These are phyloP conservation scores for Xylaria sp. DNA, from an alignment of 495 filamentous ascomycete species.

Conservation along the genomic window DNA sequence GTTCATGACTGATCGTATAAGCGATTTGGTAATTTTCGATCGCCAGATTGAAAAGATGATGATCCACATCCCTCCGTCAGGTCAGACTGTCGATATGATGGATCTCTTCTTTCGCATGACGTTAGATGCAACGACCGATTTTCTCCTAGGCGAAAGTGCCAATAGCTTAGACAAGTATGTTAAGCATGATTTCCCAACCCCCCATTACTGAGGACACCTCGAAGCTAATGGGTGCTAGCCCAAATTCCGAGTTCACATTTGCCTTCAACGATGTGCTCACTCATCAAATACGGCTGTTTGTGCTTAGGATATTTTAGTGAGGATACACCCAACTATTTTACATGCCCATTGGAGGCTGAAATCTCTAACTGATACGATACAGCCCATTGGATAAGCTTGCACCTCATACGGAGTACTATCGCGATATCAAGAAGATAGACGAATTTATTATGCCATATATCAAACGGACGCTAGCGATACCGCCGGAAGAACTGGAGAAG, in stretches of 20 bases:
- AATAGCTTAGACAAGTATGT: conserved; percentile 57
- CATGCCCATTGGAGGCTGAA: background rate
- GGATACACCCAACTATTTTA: background rate
- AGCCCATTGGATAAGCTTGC: conserved; percentile 53
- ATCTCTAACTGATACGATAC: background rate
- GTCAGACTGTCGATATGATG: conserved; percentile 55
- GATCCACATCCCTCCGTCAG: conserved; percentile 41
- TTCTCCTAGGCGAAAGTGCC: conserved; percentile 61
- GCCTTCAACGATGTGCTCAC: conserved; percentile 57
- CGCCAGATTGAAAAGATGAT: conserved; percentile 33
- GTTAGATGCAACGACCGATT: conserved; percentile 66
- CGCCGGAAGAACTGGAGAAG: conserved; percentile 59
- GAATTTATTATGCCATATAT: conserved; percentile 61
- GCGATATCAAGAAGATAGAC: conserved; percentile 53
- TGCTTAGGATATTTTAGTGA: conserved; percentile 20
- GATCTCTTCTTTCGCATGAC: conserved; percentile 64
- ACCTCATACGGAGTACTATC: conserved; percentile 51
- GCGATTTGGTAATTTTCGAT: conserved; percentile 58
- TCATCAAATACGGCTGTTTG: conserved; percentile 13
- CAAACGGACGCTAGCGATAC: conserved; percentile 55
- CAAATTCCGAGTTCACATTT: conserved; percentile 56
- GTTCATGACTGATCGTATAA: conserved; percentile 62
- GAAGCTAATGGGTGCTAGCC: conserved; percentile 36
- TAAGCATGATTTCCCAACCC: background rate
- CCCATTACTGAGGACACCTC: background rate